These are phyloP conservation scores for Penicillium crustosum DNA, from an alignment of 2,329 filamentous ascomycete genomes.

Conservation along the genomic window DNA sequence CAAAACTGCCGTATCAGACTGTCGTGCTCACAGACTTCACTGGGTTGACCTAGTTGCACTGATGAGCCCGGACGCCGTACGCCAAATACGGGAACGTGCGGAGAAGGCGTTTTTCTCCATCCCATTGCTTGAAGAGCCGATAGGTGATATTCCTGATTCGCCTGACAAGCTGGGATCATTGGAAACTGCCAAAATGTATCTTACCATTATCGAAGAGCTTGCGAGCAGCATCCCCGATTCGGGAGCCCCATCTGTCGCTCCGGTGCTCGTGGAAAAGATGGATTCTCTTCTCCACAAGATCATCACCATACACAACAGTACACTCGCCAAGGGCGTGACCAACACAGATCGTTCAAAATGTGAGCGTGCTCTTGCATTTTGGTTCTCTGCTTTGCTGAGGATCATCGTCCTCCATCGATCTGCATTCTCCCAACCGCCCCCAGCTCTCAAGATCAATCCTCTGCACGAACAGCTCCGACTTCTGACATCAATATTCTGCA, in stretches of 20 bases:
- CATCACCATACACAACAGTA: conserved; percentile 29
- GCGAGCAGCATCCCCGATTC: conserved; percentile 38
- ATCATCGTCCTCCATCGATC: conserved; percentile 44
- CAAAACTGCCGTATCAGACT: conserved; percentile 39
- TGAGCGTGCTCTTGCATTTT: conserved; percentile 38
- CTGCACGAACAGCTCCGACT: conserved; percentile 40
- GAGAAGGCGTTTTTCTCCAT: conserved; percentile 43
- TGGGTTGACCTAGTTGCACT: conserved; percentile 43
- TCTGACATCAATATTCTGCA: conserved; percentile 41
- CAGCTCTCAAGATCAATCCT: conserved; percentile 25
- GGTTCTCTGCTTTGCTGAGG: conserved; percentile 44
- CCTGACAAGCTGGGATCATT: conserved; percentile 23
- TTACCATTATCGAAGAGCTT: conserved; percentile 42
- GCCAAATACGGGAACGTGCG: conserved; percentile 44
- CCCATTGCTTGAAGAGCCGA: conserved; percentile 32
- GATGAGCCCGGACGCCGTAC: conserved; percentile 40
- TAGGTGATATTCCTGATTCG: conserved; percentile 7
- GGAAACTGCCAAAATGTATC: conserved; percentile 38
- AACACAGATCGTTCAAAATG: conserved; percentile 25
- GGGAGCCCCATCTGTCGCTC: conserved; percentile 33
- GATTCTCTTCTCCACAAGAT: conserved; percentile 40
- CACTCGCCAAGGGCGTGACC: conserved; percentile 17
- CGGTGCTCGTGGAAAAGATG: conserved; percentile 43
- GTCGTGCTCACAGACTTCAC: conserved; percentile 34
- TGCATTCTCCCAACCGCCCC: conserved; percentile 31